A percentile compares a stretch with the other conserved stretches of the same genome.
Evolutionary conservation across 2,329 filamentous ascomycete species (phyloP).

Genomic region (Didymella lethalis): DNA sequence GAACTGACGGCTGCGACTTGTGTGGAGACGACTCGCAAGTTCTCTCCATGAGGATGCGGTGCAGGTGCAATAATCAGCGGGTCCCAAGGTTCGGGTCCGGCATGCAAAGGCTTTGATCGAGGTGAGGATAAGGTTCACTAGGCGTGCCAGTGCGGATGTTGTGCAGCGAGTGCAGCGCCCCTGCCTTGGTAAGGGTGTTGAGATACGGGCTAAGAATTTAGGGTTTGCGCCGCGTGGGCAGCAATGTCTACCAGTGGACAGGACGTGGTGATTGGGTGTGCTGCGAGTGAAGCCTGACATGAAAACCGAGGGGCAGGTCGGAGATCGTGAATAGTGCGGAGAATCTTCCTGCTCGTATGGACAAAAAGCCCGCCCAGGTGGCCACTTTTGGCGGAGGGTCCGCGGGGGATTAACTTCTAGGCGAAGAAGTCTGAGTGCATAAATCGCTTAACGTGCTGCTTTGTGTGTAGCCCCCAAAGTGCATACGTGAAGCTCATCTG

Average conservation of each 20-base stretch:
- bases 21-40: not conserved
- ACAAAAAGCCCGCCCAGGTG: not conserved
- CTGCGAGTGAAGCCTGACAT: not conserved
- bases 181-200: constrained; percentile 5
- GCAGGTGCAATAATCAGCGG: not conserved
- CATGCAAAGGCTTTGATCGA: constrained; percentile 4
- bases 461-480: not conserved
- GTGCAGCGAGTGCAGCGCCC: constrained; percentile 16
- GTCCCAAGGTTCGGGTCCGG: constrained; percentile 13
- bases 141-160: constrained; percentile 16
- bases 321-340: constrained; percentile 13
- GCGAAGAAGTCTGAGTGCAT: not conserved
- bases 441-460: not conserved
- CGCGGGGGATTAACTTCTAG: not conserved
- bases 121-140: constrained; percentile 22
- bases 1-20: not conserved
- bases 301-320: not conserved
- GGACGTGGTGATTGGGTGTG: constrained; percentile 2
- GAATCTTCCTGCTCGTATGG: constrained; percentile 5
- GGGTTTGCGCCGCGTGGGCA: constrained; percentile 14
- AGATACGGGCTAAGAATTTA: constrained; percentile 9
- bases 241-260: not conserved
- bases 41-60: not conserved
- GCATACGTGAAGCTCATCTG: not conserved
- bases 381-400: not conserved